Evolutionary conservation across 2,329 filamentous ascomycete genomes (phyloP), one percentile per base, ranked within the genome.

Genomic region (Elsinoe batatas): DNA sequence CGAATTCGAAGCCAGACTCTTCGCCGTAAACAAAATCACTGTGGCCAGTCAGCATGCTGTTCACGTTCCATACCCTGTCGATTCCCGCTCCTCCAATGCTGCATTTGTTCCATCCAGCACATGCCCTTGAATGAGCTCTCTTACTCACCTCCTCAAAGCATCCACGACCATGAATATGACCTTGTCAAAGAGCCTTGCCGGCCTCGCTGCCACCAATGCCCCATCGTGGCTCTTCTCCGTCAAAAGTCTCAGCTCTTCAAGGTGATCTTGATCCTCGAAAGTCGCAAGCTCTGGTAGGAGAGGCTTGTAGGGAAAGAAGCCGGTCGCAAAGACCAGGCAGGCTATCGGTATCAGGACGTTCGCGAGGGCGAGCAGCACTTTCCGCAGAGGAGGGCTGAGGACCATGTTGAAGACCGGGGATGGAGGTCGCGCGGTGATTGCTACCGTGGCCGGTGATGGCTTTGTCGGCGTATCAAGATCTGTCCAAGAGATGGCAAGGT

Each of bases 291-390:
- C 93, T 10, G 91, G 83, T 47, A 98, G 78, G 61, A 95, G 86
- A 2, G 93, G 90, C 67, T 98, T 98, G 72, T 97, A 96, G 6
- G 93, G 93, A 67, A 98, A 98, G 78, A 98, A 98, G 12, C 93
- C 91, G 32, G 83, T 81, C 22, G 88, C 91, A 69, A 97, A 97
- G 61, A 85, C 65, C 17, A 76, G 64, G 47, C 76, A 70, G 46
- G 89, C 84, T 56, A 86, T 66, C 2, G 88, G 87, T 43, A 95
- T 82, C 58, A 95, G 72, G 32, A 90, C 56, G 69, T 96, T 95
- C 64, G 88, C 85, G 60, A 81, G 71, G 53, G 79, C 67, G 58
- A 90, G 79, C 57, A 74, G 63, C 2, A 58, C 50, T n/a, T 38
- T 30, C 13, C 56, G 56, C 8, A 35, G 10, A 15, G 30, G 10